A percentile compares a stretch with the other conserved stretches of the same genome.
Conservation (phyloP, 2,329 filamentous ascomycete species). For the Fusarium nanum region DNA sequence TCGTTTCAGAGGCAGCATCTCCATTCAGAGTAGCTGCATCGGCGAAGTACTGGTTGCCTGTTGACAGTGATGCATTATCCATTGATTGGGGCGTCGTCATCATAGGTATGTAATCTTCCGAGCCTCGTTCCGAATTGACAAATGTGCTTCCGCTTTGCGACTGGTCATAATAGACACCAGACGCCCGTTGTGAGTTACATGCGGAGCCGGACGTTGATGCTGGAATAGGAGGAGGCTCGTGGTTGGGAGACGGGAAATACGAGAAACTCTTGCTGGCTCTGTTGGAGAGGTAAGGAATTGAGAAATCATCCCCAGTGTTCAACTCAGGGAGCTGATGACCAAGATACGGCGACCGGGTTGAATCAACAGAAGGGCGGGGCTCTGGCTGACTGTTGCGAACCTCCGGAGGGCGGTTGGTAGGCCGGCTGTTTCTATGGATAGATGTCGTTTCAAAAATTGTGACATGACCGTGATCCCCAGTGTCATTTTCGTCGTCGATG, state of each 20-base stretch:
- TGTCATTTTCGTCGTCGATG: conserved; percentile 43
- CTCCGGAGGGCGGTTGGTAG: conserved; percentile 37
- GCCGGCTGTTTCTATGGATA: conserved; percentile 43
- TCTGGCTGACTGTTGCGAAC: conserved; percentile 39
- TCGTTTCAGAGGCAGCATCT: conserved; percentile 48
- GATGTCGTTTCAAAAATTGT: conserved; percentile 51
- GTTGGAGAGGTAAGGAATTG: conserved; percentile 59
- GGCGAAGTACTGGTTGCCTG: conserved; percentile 54
- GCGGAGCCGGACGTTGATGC: conserved; percentile 51
- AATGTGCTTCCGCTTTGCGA: conserved; percentile 56
- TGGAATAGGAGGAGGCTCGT: conserved; percentile 64
- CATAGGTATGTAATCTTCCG: conserved; percentile 58
- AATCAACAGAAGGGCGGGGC: conserved; percentile 43
- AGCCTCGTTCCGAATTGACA: conserved; percentile 58
- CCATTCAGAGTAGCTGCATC: conserved; percentile 54
- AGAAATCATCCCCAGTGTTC: conserved; percentile 64
- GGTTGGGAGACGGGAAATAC: conserved; percentile 58
- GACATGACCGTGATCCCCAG: conserved; percentile 48
- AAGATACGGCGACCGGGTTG: conserved; percentile 45
- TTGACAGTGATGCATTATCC: conserved; percentile 60
- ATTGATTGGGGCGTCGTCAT: conserved; percentile 60
- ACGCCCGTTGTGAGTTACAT: conserved; percentile 57
- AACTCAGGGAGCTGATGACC: conserved; percentile 61
- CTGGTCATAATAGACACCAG: conserved; percentile 55
- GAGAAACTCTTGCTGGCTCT: conserved; percentile 47